Conservation (phyloP, 768 basidiomycete species). For the Macrocybe gigantea region DNA sequence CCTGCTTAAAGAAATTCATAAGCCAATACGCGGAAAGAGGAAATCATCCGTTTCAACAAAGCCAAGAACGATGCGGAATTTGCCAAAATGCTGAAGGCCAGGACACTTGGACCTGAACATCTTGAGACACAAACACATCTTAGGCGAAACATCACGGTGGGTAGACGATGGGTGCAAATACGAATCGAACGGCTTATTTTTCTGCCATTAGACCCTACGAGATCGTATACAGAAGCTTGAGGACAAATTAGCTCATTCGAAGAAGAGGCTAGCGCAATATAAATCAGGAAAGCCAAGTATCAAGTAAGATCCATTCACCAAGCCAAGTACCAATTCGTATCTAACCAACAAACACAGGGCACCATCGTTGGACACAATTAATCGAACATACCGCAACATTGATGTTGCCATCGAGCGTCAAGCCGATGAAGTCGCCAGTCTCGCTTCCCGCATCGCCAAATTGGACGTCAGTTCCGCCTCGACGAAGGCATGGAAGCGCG, state of each 20-base stretch:
- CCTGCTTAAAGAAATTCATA: neutral
- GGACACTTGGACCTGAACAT: slow-evolving; percentile 87
- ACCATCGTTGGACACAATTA: slow-evolving; percentile 80
- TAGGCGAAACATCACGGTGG: slow-evolving; percentile 64
- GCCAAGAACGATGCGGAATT: slow-evolving; percentile 79
- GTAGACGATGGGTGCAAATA: slow-evolving; percentile 9
- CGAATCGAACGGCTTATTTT: neutral
- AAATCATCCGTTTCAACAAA: slow-evolving; percentile 72
- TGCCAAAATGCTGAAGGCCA: slow-evolving; percentile 62
- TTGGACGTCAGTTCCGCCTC: slow-evolving; percentile 32
- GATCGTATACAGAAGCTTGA: slow-evolving; percentile 79
- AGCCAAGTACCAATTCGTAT: neutral
- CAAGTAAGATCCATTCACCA: slow-evolving; percentile 38
- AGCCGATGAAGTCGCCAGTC: slow-evolving; percentile 41
- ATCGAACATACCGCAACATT: slow-evolving; percentile 82
- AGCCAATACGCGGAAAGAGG: slow-evolving; percentile 82
- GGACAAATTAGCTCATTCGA: slow-evolving; percentile 59
- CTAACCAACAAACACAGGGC: slow-evolving; percentile 39
- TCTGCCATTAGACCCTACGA: slow-evolving; percentile 46
- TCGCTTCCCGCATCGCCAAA: slow-evolving; percentile 48
- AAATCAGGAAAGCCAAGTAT: slow-evolving; percentile 57
- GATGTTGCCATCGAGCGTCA: slow-evolving; percentile 65
- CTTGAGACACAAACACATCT: slow-evolving; percentile 76
- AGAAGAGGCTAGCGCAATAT: slow-evolving; percentile 60
- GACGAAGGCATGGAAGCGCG: slow-evolving; percentile 18